Evolutionary conservation across 2,329 filamentous ascomycete species (phyloP).

Genomic region (Colletotrichum sp.): DNA sequence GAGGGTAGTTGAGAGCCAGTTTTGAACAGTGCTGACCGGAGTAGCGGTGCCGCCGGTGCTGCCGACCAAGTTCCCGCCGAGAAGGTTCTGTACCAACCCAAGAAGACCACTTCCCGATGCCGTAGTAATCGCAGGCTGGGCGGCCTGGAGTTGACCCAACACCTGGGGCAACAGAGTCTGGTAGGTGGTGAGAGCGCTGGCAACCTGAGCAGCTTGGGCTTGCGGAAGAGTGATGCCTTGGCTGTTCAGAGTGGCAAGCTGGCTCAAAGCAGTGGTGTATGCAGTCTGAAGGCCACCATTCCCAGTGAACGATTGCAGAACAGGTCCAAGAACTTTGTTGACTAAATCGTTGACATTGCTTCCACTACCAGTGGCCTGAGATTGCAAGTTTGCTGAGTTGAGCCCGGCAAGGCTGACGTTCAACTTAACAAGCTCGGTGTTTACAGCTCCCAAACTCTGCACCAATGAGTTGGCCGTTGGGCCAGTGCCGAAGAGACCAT

Average conservation of each 20-base stretch:
- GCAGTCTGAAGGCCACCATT: background rate
- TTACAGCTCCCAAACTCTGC: background rate
- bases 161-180: background rate
- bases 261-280: background rate
- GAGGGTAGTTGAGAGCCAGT: background rate
- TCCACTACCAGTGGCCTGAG: background rate
- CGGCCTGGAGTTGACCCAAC: background rate
- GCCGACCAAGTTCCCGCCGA: background rate
- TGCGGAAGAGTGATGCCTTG: background rate
- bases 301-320: background rate
- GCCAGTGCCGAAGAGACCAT: background rate
- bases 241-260: background rate
- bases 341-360: background rate
- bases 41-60: background rate
- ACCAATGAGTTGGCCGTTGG: background rate
- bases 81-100: background rate
- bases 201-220: background rate
- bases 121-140: background rate
- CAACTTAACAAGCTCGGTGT: background rate
- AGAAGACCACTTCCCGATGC: background rate
- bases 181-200: background rate
- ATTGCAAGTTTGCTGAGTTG: background rate
- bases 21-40: background rate
- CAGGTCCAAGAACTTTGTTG: background rate
- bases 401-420: background rate